Percentiles rank a stretch among this genome's conserved stretches.
phyloP scores from a whole-genome alignment of 2,329 filamentous ascomycete species.

The Epichloe elymi region DNA sequence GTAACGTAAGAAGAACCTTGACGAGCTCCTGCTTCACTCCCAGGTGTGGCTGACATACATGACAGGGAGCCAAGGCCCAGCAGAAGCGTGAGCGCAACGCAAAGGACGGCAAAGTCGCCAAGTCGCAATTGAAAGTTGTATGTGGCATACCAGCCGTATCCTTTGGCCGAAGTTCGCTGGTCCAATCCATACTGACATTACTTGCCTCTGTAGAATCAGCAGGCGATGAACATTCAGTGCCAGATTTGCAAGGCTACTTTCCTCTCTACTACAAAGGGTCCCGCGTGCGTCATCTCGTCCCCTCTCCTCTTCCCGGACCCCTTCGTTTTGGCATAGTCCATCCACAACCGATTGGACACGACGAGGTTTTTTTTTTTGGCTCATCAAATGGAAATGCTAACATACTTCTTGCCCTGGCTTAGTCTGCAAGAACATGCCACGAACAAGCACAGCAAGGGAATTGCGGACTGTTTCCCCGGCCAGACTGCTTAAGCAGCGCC shows the following conservation, averaged over 20 bases:
- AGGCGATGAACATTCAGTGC: conserved; percentile 67
- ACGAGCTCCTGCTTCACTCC: neutral
- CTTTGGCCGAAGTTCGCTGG: neutral
- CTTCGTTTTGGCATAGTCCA: neutral
- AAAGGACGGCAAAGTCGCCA: conserved; percentile 44
- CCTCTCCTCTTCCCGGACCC: neutral
- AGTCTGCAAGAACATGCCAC: conserved; percentile 57
- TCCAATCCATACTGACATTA: neutral
- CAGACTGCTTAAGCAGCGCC: conserved; percentile 13
- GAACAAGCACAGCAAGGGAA: conserved; percentile 65
- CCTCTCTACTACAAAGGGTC: conserved; percentile 61
- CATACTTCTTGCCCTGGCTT: neutral
- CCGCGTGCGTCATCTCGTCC: conserved; percentile 38
- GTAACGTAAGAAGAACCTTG: conserved; percentile 1
- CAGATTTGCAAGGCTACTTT: conserved; percentile 65
- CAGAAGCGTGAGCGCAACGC: conserved; percentile 62
- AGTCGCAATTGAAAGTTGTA: conserved; percentile 58
- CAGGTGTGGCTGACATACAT: neutral
- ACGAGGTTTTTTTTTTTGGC: neutral
- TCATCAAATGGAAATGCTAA: neutral
- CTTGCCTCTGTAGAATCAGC: conserved; percentile 46
- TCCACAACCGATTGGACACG: neutral
- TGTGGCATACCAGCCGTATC: conserved; percentile 17
- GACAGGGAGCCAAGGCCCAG: conserved; percentile 50
- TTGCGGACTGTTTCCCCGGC: conserved; percentile 56